A percentile compares a stretch with the other conserved stretches of the same genome.
Conservation (phyloP, 805 yeast genomes). For the Zygotorulaspora sp. region DNA sequence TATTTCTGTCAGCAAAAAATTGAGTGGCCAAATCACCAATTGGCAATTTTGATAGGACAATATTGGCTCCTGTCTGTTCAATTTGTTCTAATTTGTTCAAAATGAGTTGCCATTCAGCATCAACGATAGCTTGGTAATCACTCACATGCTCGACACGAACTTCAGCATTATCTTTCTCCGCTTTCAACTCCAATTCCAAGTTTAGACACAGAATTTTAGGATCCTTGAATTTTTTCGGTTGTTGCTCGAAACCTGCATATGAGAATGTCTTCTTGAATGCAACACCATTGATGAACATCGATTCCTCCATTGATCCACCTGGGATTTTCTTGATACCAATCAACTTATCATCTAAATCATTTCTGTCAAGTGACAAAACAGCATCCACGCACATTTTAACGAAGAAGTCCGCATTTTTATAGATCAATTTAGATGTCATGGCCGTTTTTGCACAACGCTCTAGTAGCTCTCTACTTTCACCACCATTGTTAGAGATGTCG, state of each 20-base stretch:
- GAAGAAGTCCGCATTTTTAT: slow-evolving; percentile 82
- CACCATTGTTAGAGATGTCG: slow-evolving; percentile 50
- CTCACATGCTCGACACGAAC: slow-evolving; percentile 90
- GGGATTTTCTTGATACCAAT: slow-evolving; percentile 93
- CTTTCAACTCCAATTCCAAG: slow-evolving; percentile 93
- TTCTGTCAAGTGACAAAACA: slow-evolving; percentile 77
- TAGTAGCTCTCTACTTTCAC: slow-evolving; percentile 59
- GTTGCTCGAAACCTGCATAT: slow-evolving; percentile 98
- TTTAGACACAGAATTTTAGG: slow-evolving; percentile 84
- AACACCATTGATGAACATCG: slow-evolving; percentile 84
- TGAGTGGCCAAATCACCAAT: slow-evolving; percentile 99
- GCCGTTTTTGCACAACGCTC: slow-evolving; percentile 96
- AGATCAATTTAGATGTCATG: slow-evolving; percentile 91
- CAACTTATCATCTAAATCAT: slow-evolving; percentile 79
- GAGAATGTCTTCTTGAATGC: slow-evolving; percentile 97
- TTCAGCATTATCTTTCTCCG: slow-evolving; percentile 98
- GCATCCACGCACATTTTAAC: slow-evolving; percentile 97
- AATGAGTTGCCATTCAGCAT: slow-evolving; percentile 98
- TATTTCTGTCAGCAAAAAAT: slow-evolving; percentile 91
- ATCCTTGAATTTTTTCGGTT: slow-evolving; percentile 76
- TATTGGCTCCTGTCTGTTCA: slow-evolving; percentile 80
- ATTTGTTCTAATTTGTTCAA: slow-evolving; percentile 80
- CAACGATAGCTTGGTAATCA: slow-evolving; percentile 93
- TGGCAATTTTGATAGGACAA: slow-evolving; percentile 89
- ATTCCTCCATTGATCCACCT: slow-evolving; percentile 96